Evolutionary conservation across 2,329 filamentous ascomycete species (phyloP).

Genomic region (Claviceps cyperi): DNA sequence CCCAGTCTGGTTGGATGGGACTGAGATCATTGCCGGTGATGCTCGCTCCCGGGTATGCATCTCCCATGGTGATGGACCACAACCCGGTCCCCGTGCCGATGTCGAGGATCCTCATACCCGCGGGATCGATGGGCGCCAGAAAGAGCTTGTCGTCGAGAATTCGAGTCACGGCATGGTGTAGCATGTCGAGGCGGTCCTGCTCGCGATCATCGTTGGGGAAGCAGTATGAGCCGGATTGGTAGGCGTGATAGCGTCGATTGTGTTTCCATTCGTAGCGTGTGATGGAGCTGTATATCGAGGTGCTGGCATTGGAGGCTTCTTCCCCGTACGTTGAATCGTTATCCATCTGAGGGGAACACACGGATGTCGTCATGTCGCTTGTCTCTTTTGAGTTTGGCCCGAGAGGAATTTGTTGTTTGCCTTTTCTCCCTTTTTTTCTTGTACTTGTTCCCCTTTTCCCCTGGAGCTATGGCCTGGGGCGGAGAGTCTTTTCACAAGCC

Average conservation of each 20-base stretch:
- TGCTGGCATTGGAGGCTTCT: constrained; percentile 8
- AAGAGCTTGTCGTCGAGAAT: constrained; percentile 21
- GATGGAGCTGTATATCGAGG: constrained; percentile 19
- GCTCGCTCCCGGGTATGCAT: constrained; percentile 20
- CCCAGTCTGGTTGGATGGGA: constrained; percentile 29
- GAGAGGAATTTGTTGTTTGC: neutral
- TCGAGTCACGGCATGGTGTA: constrained; percentile 20
- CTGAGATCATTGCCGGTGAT: constrained; percentile 26
- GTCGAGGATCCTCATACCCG: constrained; percentile 26
- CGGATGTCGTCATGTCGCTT: neutral
- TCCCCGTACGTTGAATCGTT: constrained; percentile 8
- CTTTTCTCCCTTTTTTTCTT: neutral
- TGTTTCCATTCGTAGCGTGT: constrained; percentile 24
- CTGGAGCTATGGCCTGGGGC: neutral
- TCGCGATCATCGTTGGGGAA: constrained; percentile 25
- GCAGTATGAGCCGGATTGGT: constrained; percentile 21
- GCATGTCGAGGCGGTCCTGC: constrained; percentile 24
- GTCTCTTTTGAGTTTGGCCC: neutral
- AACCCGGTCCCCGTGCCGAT: constrained; percentile 30
- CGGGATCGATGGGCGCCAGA: constrained; percentile 21
- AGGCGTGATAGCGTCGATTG: constrained; percentile 26
- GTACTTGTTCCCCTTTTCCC: neutral
- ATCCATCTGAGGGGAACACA: constrained; percentile 2
- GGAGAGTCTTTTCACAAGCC: neutral
- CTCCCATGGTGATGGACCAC: constrained; percentile 33